Base-by-base conservation (phyloP, 805 yeast genomes). In the Candida koratica region DNA sequence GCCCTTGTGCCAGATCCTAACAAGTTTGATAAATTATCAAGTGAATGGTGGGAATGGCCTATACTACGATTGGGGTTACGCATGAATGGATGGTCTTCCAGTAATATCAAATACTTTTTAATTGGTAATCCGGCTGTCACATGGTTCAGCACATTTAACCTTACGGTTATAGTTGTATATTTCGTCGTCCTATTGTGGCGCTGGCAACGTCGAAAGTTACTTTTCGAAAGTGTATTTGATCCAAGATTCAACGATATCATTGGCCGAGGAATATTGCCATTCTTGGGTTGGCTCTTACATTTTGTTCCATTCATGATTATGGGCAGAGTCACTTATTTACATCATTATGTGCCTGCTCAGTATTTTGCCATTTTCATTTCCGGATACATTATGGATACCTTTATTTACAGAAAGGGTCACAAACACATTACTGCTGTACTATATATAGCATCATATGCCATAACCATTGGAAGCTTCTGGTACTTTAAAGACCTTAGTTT, bases 31-130 rank as follows among this genome's bases (percentile, higher is more conserved):
- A 73, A 71, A 38, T 63, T 84, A 41, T 79, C 88, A 1, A 81
- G 90, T 11, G 58, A 69, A 38, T 84, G 85, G 57, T 84, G 93
- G 90, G 84, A 84, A 66, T 84, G 95, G 95, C 95, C 95, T 33
- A 74, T 81, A n/a, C 67, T 84, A 52, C 70, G 78, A 41, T 73
- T 69, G 31, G 95, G 95, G 41, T 73, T 84, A 46, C 73, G 95
- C 60, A 68, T 84, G 71, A 80, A 86, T 59, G 71, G 77, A 10
- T 84, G 93, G 93, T 66, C 70, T 29, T 72, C 71, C 28, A 73
- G 70, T 6, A 68, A 62, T 39, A 66, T 71, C 46, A 79, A 79
- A 51, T 84, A 80, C 56, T 83, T 75, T 58, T 57, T 84, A 46
- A 66, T 84, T 40, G 90, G 93, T 2, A 79, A 87, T 18, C 90